A percentile compares a stretch with the other conserved stretches of the same genome.
phyloP scores from a whole-genome alignment of 257 asterid genomes.

The Prunella vulgaris region DNA sequence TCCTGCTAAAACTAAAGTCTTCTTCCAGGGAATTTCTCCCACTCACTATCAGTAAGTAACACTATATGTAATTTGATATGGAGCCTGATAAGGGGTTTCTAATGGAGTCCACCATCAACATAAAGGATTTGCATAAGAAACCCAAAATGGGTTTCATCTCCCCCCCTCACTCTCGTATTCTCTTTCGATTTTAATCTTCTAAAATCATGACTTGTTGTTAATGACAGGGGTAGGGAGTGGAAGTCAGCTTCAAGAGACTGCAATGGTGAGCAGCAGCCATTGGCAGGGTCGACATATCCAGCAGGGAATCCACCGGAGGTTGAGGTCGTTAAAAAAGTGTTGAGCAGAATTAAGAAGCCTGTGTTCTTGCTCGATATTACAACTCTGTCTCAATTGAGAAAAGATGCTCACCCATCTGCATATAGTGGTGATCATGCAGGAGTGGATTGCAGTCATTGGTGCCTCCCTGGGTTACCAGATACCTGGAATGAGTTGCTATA shows the following conservation, averaged over 20 bases:
- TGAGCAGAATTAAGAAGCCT: constrained; percentile 39
- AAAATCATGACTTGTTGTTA: neutral
- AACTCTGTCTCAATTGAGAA: constrained; percentile 61
- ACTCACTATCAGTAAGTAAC: constrained; percentile 53
- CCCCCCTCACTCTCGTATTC: neutral
- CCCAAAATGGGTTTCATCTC: too few species aligned
- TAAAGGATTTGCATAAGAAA: too few species aligned
- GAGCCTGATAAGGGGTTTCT: too few species aligned
- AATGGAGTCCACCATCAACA: neutral
- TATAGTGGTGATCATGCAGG: constrained; percentile 51
- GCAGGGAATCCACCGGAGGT: constrained; percentile 53
- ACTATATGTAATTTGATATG: neutral
- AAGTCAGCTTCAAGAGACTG: constrained; percentile 41
- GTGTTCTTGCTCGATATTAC: constrained; percentile 59
- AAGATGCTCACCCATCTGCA: constrained; percentile 73
- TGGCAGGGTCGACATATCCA: constrained; percentile 54
- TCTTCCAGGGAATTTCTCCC: constrained; percentile 71
- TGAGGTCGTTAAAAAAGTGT: constrained; percentile 42
- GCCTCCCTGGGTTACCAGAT: constrained; percentile 83
- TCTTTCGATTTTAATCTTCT: neutral
- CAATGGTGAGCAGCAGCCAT: constrained; percentile 51
- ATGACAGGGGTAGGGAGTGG: constrained; percentile 62
- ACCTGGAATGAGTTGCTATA: constrained; percentile 78
- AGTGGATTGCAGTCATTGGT: constrained; percentile 82
- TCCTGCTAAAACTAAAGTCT: constrained; percentile 54